Conservation (phyloP, 2,329 filamentous ascomycete genomes). For the Dichotomopilus funicola region DNA sequence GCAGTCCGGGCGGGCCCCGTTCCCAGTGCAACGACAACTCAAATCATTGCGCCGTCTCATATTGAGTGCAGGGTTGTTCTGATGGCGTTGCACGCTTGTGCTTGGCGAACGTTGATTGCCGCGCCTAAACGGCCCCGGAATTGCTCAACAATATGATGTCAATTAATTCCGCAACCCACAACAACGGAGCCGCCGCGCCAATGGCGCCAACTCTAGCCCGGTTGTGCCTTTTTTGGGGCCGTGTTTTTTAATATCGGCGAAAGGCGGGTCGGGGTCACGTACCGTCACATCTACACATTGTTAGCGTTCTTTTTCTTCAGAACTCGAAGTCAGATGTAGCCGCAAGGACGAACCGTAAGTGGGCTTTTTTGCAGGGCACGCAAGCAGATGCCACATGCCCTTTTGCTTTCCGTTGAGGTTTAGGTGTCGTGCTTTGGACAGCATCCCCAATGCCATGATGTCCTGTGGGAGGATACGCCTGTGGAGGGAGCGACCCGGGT, state of each 20-base stretch:
- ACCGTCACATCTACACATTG: constrained; percentile 52
- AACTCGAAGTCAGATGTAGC: neutral
- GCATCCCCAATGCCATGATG: constrained; percentile 34
- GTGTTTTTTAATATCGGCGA: constrained; percentile 16
- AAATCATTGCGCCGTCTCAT: constrained; percentile 19
- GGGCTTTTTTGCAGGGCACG: constrained; percentile 78
- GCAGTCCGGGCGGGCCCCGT: constrained; percentile 12
- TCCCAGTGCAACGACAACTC: constrained; percentile 8
- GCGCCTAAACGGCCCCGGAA: constrained; percentile 25
- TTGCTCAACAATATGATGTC: constrained; percentile 25
- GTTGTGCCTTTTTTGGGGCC: constrained; percentile 16
- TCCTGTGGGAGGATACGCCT: constrained; percentile 27
- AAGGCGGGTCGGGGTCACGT: constrained; percentile 35
- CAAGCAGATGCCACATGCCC: constrained; percentile 80
- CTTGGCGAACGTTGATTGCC: constrained; percentile 23
- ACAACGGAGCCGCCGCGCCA: constrained; percentile 20
- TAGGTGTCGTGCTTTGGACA: constrained; percentile 48
- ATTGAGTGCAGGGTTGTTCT: constrained; percentile 21
- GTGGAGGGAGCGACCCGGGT: constrained; percentile 31
- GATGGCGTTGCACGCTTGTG: constrained; percentile 24
- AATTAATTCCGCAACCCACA: constrained; percentile 23
- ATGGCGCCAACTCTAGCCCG: constrained; percentile 18
- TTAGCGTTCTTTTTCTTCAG: constrained; percentile 28
- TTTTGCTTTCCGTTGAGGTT: constrained; percentile 62
- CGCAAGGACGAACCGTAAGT: constrained; percentile 51